Base-by-base conservation (phyloP, 2,329 filamentous ascomycete genomes). In the Colletotrichum echinochloae region DNA sequence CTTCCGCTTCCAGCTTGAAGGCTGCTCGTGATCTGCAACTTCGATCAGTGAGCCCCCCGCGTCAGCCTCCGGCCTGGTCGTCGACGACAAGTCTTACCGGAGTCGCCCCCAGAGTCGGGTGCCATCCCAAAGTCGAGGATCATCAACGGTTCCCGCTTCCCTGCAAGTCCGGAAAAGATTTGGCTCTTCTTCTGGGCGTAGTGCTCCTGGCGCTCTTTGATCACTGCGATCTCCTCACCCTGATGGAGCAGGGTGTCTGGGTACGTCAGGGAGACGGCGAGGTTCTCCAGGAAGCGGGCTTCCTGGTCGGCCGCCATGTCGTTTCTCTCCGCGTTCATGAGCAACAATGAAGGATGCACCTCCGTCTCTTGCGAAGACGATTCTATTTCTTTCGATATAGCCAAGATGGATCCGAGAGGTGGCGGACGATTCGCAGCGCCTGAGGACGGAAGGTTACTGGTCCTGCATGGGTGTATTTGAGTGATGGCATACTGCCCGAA, bases 201-300 rank as follows among this genome's bases (percentile, higher is more conserved):
- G n/a, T 56, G 41, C 28, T 66, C 56, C 12, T n/a, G 28, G 14
- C 56, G 41, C 18, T 49, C 41, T 41, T 33, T 48, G 8, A 33
- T 23, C 20, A 33, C 16, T 14, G 55, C 20, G 2, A 41, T n/a
- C 14, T 49, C 54, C 30, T 56, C 62, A 14, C 44, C 33, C 37
- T 51, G 37, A 16, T 11, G 26, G 16, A 70, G 23, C 7, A 70
- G 49, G n/a, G 62, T 60, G 7, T 66, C 56, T 6, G 66, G 66
- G 26, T 70, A 70, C 26, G 56, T 49, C 30, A 30, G n/a, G n/a
- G 66, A 55, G 18, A 37, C 33, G 66, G 62, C 55, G 41, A 70
- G 49, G 18, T 66, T 60, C 30, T 54, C 26, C 9, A 60, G 56
- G 23, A 70, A 66, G 8, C 48, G 33, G 16, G 33, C 12, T 35